These are phyloP conservation scores for Delonix regia DNA, from an alignment of 306 rosid species.

Conservation along the genomic window DNA sequence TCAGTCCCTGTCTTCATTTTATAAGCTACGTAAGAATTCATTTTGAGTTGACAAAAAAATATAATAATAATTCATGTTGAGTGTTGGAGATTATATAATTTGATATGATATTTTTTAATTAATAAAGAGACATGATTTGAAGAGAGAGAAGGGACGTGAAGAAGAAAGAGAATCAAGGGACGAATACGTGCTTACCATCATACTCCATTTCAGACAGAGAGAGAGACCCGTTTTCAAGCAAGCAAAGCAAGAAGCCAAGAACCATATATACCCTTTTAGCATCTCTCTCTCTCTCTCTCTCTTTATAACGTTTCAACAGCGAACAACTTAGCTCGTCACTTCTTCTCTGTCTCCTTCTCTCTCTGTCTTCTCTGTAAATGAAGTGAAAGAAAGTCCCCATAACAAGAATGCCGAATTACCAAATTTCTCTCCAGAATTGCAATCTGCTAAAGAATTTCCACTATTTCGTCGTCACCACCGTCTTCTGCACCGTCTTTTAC, in stretches of 20 bases:
- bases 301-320: too few species aligned
- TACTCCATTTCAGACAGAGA: not conserved
- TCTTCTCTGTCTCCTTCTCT: not conserved
- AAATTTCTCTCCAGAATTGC: not conserved
- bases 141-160: too few species aligned
- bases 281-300: too few species aligned
- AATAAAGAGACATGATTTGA: too few species aligned
- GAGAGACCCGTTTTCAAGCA: not conserved
- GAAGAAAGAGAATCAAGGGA: too few species aligned
- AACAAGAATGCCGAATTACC: constrained; percentile 52
- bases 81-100: too few species aligned
- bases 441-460: constrained; percentile 45
- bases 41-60: too few species aligned
- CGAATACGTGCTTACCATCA: not conserved
- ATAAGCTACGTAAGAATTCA: too few species aligned
- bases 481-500: constrained; percentile 73
- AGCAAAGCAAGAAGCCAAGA: not conserved
- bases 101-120: too few species aligned
- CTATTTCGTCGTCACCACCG: constrained; percentile 37
- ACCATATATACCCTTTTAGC: not conserved
- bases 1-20: too few species aligned
- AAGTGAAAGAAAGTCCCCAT: not conserved
- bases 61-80: too few species aligned
- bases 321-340: too few species aligned
- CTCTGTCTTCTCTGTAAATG: not conserved